Percentiles rank a stretch among this genome's conserved stretches.
Evolutionary conservation across 169 alveolate genomes (phyloP).

Genomic region (Plasmodium inui): DNA sequence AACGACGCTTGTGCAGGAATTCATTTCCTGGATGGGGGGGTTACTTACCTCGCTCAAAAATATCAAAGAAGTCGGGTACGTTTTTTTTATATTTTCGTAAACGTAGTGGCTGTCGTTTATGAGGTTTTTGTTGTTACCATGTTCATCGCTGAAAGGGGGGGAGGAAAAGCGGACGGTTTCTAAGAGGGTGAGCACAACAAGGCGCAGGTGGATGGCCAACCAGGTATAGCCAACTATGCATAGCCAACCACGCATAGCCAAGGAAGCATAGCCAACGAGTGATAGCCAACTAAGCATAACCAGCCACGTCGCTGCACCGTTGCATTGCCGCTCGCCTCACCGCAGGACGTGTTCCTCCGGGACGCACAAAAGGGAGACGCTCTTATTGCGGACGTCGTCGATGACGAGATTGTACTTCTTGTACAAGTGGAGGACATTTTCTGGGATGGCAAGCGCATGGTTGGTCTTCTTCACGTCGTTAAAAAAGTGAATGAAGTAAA

Average conservation of each 20-base stretch:
- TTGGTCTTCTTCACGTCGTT: conserved; percentile 44
- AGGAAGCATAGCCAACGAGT: too few species aligned
- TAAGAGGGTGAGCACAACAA: neutral
- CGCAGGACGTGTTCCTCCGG: conserved; percentile 67
- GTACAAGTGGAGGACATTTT: conserved; percentile 40
- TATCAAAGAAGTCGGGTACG: conserved; percentile 69
- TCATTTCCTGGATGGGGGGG: neutral
- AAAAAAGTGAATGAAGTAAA: conserved; percentile 68
- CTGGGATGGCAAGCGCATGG: conserved; percentile 25
- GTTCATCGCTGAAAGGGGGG: conserved; percentile 18
- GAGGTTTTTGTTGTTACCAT: conserved; percentile 19
- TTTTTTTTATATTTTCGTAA: conserved; percentile 70
- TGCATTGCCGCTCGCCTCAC: neutral
- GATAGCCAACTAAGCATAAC: too few species aligned
- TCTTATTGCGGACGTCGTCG: conserved; percentile 57
- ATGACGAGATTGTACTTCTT: conserved; percentile 50
- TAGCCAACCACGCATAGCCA: too few species aligned
- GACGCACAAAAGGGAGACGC: conserved; percentile 46
- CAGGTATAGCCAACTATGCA: too few species aligned
- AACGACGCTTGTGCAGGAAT: neutral
- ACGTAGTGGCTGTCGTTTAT: conserved; percentile 65
- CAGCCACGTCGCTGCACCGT: neutral
- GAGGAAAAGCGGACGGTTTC: neutral
- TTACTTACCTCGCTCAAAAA: conserved; percentile 70
- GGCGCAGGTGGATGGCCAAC: neutral